Evolutionary conservation across 2,329 filamentous ascomycete genomes (phyloP).

Genomic region (Fusarium circinatum): DNA sequence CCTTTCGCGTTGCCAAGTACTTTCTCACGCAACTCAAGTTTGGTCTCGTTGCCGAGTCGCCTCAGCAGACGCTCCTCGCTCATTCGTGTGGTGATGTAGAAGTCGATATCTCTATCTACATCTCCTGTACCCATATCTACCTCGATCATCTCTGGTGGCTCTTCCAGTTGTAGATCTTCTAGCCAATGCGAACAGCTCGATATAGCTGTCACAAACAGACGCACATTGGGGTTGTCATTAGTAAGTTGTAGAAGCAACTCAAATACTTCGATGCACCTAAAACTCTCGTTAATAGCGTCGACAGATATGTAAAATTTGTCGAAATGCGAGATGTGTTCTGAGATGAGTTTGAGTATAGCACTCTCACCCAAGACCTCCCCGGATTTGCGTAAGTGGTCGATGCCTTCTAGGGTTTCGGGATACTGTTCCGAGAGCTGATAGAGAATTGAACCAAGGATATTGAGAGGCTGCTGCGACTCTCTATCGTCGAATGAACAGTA

Average conservation of each 20-base stretch:
- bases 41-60: neutral
- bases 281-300: neutral
- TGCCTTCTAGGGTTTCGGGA: neutral
- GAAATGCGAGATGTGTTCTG: fast-evolving
- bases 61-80: neutral
- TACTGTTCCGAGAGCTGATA: neutral
- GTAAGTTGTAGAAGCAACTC: fast-evolving
- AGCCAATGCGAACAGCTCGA: neutral
- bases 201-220: fast-evolving
- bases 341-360: fast-evolving
- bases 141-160: fast-evolving
- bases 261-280: fast-evolving
- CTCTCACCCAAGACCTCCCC: fast-evolving
- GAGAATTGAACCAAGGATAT: fast-evolving
- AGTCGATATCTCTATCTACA: neutral
- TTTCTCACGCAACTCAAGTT: neutral
- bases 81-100: neutral
- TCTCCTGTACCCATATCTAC: neutral
- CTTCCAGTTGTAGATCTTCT: neutral
- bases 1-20: neutral
- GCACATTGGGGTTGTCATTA: fast-evolving
- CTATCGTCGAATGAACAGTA: neutral
- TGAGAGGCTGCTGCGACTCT: neutral
- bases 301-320: neutral
- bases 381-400: neutral